phyloP scores from a whole-genome alignment of 2,329 filamentous ascomycete genomes.

The Diaporthe citrichinensis region DNA sequence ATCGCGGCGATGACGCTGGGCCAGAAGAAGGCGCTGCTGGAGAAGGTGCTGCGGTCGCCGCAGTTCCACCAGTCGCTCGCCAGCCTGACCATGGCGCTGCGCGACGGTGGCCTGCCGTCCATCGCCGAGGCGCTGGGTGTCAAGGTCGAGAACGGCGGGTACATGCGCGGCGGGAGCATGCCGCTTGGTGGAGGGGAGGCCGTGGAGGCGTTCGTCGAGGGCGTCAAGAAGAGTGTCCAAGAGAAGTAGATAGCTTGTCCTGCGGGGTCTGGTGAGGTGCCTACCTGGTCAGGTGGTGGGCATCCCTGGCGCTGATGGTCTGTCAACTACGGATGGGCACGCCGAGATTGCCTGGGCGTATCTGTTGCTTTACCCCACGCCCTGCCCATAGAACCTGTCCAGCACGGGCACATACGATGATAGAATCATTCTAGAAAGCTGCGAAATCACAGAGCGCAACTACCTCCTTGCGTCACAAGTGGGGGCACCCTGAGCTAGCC shows the following conservation, averaged over 20 bases:
- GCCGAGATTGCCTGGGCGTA: neutral
- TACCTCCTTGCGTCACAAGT: neutral
- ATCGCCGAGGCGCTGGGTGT: slow-evolving; percentile 89
- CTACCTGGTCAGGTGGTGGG: neutral
- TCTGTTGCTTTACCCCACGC: neutral
- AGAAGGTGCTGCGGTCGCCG: slow-evolving; percentile 87
- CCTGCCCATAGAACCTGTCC: neutral
- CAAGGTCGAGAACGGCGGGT: slow-evolving; percentile 86
- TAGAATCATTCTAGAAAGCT: slow-evolving; percentile 19
- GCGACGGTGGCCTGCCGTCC: slow-evolving; percentile 91
- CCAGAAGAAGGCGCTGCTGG: slow-evolving; percentile 86
- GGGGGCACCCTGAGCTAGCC: neutral
- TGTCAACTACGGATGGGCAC: neutral
- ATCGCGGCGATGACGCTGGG: slow-evolving; percentile 79
- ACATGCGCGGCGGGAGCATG: slow-evolving; percentile 82
- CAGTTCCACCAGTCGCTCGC: slow-evolving; percentile 91
- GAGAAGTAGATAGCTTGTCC: slow-evolving; percentile 49
- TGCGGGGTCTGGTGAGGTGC: neutral
- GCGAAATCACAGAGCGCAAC: neutral
- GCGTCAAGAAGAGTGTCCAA: slow-evolving; percentile 84
- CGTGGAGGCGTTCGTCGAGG: slow-evolving; percentile 91
- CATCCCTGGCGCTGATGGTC: neutral
- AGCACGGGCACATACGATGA: slow-evolving; percentile 1
- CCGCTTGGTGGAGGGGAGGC: slow-evolving; percentile 90
- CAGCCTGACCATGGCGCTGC: slow-evolving; percentile 87